A percentile compares a stretch with the other conserved stretches of the same genome.
These are phyloP conservation scores for Apostasia shenzhenica DNA, from an alignment of 106 monocot genomes.

Conservation along the genomic window DNA sequence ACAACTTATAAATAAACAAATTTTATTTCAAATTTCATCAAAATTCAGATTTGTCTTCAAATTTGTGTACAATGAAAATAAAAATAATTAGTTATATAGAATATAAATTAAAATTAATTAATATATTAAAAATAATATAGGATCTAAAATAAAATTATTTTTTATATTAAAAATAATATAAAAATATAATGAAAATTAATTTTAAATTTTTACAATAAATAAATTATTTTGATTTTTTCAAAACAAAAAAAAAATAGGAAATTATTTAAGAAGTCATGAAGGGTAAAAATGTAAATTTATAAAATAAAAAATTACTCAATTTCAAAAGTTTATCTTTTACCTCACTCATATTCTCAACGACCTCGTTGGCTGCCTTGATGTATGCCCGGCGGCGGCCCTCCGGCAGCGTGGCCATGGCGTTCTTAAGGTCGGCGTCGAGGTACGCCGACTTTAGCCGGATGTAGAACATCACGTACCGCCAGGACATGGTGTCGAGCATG, in stretches of 20 bases:
- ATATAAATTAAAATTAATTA: no score
- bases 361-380: conserved; percentile 57
- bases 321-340: conserved; percentile 3
- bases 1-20: no score
- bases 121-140: no score
- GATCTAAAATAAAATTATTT: no score
- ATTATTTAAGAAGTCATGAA: not conserved
- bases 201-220: not conserved
- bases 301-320: not conserved
- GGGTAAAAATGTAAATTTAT: no score
- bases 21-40: no score
- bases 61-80: not conserved
- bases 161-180: not conserved
- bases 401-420: conserved; percentile 52
- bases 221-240: no score
- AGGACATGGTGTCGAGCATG: conserved; percentile 91
- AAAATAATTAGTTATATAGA: not conserved
- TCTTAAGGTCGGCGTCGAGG: conserved; percentile 79
- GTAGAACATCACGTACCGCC: conserved; percentile 79
- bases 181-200: not conserved
- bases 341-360: conserved; percentile 79
- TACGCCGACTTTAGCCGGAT: conserved; percentile 63
- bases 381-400: conserved; percentile 38
- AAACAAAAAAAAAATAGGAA: not conserved
- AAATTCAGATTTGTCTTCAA: no score